Evolutionary conservation across 345 rosid species (phyloP).

Genomic region (Stellera chamaejasme): DNA sequence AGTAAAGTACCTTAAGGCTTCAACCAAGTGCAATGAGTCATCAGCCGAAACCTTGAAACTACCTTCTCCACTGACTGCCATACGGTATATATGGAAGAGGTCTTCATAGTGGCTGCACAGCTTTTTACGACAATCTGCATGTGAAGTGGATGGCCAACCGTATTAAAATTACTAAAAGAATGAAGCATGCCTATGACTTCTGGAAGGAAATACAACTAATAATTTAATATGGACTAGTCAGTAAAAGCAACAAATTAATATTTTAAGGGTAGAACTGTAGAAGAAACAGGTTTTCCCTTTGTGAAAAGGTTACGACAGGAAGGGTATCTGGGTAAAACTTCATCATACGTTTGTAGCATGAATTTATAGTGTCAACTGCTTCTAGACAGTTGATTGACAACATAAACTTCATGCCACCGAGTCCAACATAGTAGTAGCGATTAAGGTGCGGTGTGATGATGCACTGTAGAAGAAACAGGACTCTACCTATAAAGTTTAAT

Average conservation of each 20-base stretch:
- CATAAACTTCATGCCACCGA: too few relatives aligned
- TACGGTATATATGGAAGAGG: slow-evolving; percentile 68
- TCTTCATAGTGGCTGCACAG: slow-evolving; percentile 76
- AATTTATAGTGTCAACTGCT: too few relatives aligned
- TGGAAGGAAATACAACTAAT: too few relatives aligned
- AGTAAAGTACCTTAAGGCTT: slow-evolving; percentile 73
- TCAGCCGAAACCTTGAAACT: slow-evolving; percentile 83
- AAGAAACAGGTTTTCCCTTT: not conserved
- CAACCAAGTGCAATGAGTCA: slow-evolving; percentile 86
- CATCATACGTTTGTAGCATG: too few relatives aligned
- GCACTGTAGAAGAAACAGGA: not conserved
- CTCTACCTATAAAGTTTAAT: not conserved
- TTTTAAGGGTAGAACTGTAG: too few relatives aligned
- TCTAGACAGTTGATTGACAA: too few relatives aligned
- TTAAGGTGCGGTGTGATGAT: not conserved
- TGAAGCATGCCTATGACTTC: not conserved
- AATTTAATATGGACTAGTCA: too few relatives aligned
- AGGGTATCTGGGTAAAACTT: too few relatives aligned
- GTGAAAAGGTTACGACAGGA: too few relatives aligned
- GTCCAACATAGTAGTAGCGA: too few relatives aligned
- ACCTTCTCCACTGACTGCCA: slow-evolving; percentile 75
- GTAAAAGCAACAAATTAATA: too few relatives aligned
- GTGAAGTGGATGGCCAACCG: slow-evolving; percentile 10
- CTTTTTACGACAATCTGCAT: slow-evolving; percentile 84
- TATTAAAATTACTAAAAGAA: not conserved